Evolutionary conservation across 352 stramenopile species (phyloP).

Genomic region (Globisporangium nunn): DNA sequence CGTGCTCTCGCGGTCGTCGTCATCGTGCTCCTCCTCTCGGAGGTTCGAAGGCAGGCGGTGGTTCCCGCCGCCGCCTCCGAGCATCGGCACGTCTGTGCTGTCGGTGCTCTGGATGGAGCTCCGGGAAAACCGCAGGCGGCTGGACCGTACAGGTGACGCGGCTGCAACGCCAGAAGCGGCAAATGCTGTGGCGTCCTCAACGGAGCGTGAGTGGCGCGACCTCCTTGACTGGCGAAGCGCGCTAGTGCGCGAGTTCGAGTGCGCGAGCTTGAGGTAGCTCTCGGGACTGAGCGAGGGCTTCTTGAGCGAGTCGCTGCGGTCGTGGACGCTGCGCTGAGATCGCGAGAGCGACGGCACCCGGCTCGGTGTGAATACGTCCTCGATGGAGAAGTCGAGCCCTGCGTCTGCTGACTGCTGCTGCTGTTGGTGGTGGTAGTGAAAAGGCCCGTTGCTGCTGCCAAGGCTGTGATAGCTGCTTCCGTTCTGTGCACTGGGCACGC

Average conservation of each 20-base stretch:
- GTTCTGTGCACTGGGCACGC: background rate
- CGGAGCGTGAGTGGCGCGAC: conserved; percentile 2
- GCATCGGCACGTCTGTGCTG: conserved; percentile 11
- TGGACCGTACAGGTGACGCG: background rate
- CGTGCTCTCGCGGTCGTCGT: background rate
- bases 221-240: conserved; percentile 1
- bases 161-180: background rate
- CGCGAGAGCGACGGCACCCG: conserved; percentile 9
- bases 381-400: conserved; percentile 2
- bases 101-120: conserved; percentile 5
- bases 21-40: background rate
- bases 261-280: conserved; percentile 6
- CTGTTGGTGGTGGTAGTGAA: background rate
- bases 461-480: background rate
- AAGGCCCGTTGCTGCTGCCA: background rate
- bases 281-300: conserved; percentile 4
- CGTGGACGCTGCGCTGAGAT: conserved; percentile 1
- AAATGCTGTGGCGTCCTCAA: background rate
- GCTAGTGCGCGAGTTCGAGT: conserved; percentile 1
- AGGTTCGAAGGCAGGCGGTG: background rate
- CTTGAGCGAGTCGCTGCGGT: conserved; percentile 2
- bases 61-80: background rate
- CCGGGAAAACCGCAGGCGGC: conserved; percentile 6
- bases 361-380: conserved; percentile 14
- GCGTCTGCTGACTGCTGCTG: background rate